phyloP scores from a whole-genome alignment of 1,284 basidiomycete genomes.

The Tilletia indica region DNA sequence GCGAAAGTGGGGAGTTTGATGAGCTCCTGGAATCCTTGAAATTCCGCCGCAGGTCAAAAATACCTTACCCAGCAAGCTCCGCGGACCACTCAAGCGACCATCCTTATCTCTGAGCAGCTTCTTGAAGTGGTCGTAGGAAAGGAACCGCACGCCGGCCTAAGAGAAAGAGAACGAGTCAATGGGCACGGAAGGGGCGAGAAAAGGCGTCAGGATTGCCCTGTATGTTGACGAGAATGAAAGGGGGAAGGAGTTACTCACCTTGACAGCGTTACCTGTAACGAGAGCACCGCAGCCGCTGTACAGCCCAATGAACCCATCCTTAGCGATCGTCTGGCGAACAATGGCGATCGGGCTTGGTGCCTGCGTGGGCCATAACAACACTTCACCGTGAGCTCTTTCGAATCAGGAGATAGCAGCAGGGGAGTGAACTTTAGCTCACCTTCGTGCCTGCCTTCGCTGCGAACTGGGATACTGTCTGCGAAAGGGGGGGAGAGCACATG shows the following conservation, averaged over 20 bases:
- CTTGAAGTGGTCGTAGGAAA: slow-evolving; percentile 94
- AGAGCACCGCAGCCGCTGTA: slow-evolving; percentile 53
- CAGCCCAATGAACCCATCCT: slow-evolving; percentile 54
- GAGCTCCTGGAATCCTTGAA: slow-evolving; percentile 20
- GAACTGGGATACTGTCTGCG: slow-evolving; percentile 61
- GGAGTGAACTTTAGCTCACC: slow-evolving; percentile 14
- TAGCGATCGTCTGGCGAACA: slow-evolving; percentile 51
- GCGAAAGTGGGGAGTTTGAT: slow-evolving; percentile 25
- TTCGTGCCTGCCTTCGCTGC: slow-evolving; percentile 49
- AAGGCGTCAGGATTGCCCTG: no score
- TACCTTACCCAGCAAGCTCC: slow-evolving; percentile 20
- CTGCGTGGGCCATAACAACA: slow-evolving; percentile 24
- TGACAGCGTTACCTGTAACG: slow-evolving; percentile 51
- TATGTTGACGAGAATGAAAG: background rate
- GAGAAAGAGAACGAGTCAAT: background rate
- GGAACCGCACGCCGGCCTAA: slow-evolving; percentile 82
- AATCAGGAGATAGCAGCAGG: background rate
- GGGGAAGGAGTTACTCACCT: slow-evolving; percentile 27
- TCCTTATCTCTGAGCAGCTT: slow-evolving; percentile 69
- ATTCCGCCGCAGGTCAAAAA: background rate
- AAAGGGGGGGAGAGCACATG: background rate
- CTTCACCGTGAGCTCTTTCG: no score
- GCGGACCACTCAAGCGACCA: slow-evolving; percentile 19
- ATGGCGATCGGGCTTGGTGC: slow-evolving; percentile 55
- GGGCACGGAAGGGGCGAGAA: no score